Base-by-base conservation (phyloP, 495 filamentous ascomycete species). In the Annulohypoxylon nitens region DNA sequence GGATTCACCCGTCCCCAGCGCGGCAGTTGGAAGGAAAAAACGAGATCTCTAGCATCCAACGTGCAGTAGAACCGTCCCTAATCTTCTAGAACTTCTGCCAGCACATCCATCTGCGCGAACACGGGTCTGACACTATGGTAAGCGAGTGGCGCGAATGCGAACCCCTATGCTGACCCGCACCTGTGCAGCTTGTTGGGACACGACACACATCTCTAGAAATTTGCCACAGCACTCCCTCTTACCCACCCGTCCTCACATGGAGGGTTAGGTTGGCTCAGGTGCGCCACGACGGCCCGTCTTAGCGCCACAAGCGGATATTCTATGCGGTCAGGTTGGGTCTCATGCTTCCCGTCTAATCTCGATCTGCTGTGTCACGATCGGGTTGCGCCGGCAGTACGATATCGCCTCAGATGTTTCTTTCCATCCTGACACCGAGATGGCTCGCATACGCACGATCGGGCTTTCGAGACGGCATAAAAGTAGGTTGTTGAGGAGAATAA, bases 201-300 rank as follows among this genome's bases (percentile, higher is more conserved):
- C 43, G 9, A 34, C 64, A 23, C 53, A 41, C 51, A 43, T 57
- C 45, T 34, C 18, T n/a, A 57, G 20, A 34, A 45, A n/a, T 50
- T 43, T 36, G 14, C 50, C 33, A 37, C 63, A 48, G 26, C 26
- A 9, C 26, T 58, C 39, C n/a, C 4, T 39, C 30, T 26, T 18
- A 33, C 59, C 39, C 39, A 26, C 34, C 39, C 26, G 36, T 3
- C 57, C 12, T 45, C 47, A 48, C 61, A 64, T 39, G 37, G 23
- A 18, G 10, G 54, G 33, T 26, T 9, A 34, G 33, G 33, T 26
- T 9, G 34, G 33, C 60, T 43, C 16, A 20, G 12, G 37, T n/a
- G 18, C 36, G 62, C 59, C 39, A 20, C 45, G 23, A 33, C 61
- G 50, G 60, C 60, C 53, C 53, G 60, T 26, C 48, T 53, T 70